Evolutionary conservation across 495 filamentous ascomycete species (phyloP), one percentile per base, ranked within the genome.

Genomic region (Xylaria longipes): DNA sequence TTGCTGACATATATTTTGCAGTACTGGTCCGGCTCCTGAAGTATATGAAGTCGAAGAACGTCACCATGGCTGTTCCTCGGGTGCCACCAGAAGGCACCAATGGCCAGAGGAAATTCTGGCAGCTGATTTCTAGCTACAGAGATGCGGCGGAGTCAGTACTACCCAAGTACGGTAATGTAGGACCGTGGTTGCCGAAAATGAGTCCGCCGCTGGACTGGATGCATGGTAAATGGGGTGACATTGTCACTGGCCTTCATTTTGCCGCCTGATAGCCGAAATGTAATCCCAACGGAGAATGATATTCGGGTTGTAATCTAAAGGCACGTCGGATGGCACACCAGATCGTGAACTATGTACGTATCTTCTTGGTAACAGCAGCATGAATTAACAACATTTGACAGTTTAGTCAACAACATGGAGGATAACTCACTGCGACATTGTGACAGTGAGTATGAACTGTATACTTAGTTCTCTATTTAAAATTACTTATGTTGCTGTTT

Each of bases 201-300:
- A 87, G 87, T 74, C 90, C 90, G 74, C 69, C 86, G 3, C 78
- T 78, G 71, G 89, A 91, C 78, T 77, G 82, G 35, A 84, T 82
- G 81, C 81, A 82, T 65, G 84, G 86, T 6, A 78, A 80, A 68
- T 82, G 81, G 69, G 88, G 87, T 33, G 77, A 85, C 71, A 72
- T 90, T 35, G 12, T 52, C 31, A 61, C 63, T 17, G 70, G 70
- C 15, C 54, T 58, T 35, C 54, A 58, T 7, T 58, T 58, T n/a
- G 54, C 54, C 11, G 12, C 50, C 7, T 54, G 50, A 54, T 54
- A 54, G 11, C 25, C 22, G 46, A 50, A n/a, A 22, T 12, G n/a
- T 2, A 0, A 50, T 25, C 46, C n/a, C 14, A 27, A 25, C 9
- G 0, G 11, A 25, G 25, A 27, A 54, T 46, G 8, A 50, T 27